Evolutionary conservation across 768 basidiomycete genomes (phyloP).

Genomic region (Melanogaster broomeanus): DNA sequence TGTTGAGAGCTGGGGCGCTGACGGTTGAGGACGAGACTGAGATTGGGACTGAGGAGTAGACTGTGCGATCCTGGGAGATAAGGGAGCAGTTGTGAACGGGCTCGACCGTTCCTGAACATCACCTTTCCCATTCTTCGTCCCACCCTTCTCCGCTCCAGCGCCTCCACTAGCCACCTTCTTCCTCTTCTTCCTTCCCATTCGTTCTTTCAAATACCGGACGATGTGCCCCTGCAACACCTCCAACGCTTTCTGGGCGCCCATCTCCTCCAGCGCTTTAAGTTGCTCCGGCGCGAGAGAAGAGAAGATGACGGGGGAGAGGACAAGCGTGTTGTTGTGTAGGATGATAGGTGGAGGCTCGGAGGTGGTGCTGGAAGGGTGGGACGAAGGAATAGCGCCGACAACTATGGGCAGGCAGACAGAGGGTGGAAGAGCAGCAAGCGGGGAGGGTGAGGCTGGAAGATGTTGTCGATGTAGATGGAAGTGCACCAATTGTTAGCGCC

Average conservation of each 20-base stretch:
- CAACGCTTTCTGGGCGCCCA: slow-evolving; percentile 82
- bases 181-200: slow-evolving; percentile 44
- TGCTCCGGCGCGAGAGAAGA: slow-evolving; percentile 72
- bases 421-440: slow-evolving; percentile 33
- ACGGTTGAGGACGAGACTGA: not conserved
- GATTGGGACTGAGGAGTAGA: not conserved
- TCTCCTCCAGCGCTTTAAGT: slow-evolving; percentile 71
- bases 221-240: slow-evolving; percentile 83
- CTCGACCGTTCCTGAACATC: slow-evolving; percentile 25
- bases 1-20: not conserved
- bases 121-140: slow-evolving; percentile 41
- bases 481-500: slow-evolving; percentile 11
- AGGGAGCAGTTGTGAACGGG: slow-evolving; percentile 51
- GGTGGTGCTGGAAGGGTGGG: slow-evolving; percentile 49
- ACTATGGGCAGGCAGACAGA: slow-evolving; percentile 74
- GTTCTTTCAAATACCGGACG: slow-evolving; percentile 82
- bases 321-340: slow-evolving; percentile 79
- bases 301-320: slow-evolving; percentile 86
- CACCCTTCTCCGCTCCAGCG: slow-evolving; percentile 41
- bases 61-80: slow-evolving; percentile 28
- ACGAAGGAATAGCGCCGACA: slow-evolving; percentile 68
- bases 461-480: slow-evolving; percentile 14
- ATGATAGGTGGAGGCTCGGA: slow-evolving; percentile 66
- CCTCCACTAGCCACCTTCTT: slow-evolving; percentile 37
- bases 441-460: slow-evolving; percentile 14